These are phyloP conservation scores for Paraphaeosphaeria sporulosa DNA, from an alignment of 2,329 filamentous ascomycete species.

Conservation along the genomic window DNA sequence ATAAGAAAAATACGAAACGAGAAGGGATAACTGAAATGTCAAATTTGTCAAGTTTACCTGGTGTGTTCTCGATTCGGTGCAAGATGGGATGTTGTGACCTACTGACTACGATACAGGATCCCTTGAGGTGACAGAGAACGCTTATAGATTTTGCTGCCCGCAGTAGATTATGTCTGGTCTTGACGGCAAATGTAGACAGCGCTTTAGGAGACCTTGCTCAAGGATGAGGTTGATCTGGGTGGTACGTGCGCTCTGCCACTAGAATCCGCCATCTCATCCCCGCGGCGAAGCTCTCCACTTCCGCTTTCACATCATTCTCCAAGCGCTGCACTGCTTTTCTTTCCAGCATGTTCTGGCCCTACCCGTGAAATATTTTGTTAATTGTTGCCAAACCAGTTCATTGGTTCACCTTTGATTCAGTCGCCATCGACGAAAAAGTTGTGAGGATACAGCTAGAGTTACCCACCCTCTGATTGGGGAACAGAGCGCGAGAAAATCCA, in stretches of 20 bases:
- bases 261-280: not conserved
- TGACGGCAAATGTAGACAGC: too few species aligned
- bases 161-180: too few species aligned
- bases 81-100: not conserved
- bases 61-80: not conserved
- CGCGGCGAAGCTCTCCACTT: conserved; percentile 1
- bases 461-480: not conserved
- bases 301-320: conserved; percentile 10
- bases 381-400: not conserved
- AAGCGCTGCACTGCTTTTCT: conserved; percentile 21
- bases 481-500: not conserved
- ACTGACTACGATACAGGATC: too few species aligned
- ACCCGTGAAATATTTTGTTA: conserved; percentile 48
- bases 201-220: too few species aligned
- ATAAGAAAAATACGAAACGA: not conserved
- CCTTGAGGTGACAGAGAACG: too few species aligned
- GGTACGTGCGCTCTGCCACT: conserved; percentile 7
- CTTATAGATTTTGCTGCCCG: too few species aligned
- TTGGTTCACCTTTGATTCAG: not conserved
- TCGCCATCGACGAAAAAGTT: not conserved
- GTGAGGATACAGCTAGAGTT: not conserved
- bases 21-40: not conserved
- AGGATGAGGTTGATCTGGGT: not conserved
- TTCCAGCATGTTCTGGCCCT: conserved; percentile 58
- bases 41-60: not conserved